These are phyloP conservation scores for Aspergillus hiratsukae DNA, from an alignment of 2,329 filamentous ascomycete species.

Conservation along the genomic window DNA sequence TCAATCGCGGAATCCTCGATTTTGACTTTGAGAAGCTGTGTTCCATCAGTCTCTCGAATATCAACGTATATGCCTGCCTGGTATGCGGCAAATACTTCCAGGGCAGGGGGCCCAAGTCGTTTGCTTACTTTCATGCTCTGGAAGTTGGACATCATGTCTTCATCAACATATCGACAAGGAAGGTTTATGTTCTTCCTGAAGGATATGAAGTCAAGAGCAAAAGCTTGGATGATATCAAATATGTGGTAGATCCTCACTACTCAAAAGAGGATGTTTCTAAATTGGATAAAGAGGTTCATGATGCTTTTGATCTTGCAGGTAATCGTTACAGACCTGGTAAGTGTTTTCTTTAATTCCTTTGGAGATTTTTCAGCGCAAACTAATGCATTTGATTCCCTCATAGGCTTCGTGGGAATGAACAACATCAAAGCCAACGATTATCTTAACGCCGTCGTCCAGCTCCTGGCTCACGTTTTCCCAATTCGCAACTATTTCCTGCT, in stretches of 20 bases:
- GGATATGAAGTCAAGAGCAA: conserved; percentile 95
- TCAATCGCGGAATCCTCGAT: conserved; percentile 86
- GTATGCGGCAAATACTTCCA: conserved; percentile 98
- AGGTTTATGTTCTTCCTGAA: conserved; percentile 65
- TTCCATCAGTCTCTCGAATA: conserved; percentile 91
- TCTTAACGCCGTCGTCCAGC: conserved; percentile 90
- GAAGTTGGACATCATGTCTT: conserved; percentile 96
- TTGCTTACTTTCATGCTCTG: conserved; percentile 95
- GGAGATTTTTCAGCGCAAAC: neutral
- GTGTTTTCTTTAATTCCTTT: neutral
- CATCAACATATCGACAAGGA: conserved; percentile 77
- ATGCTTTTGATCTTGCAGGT: conserved; percentile 72
- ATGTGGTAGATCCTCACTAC: conserved; percentile 88
- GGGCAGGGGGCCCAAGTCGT: conserved; percentile 85
- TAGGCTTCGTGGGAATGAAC: conserved; percentile 93
- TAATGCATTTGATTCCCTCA: neutral
- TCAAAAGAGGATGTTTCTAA: conserved; percentile 72
- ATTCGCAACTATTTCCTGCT: conserved; percentile 89
- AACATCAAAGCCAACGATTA: conserved; percentile 99
- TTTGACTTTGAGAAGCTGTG: conserved; percentile 99
- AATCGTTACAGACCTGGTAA: conserved; percentile 77
- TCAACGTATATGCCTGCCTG: conserved; percentile 97
- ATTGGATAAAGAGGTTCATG: conserved; percentile 61
- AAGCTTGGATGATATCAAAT: conserved; percentile 96
- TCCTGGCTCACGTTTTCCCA: conserved; percentile 82